phyloP scores from a whole-genome alignment of 352 stramenopile genomes.

The Phytophthora palmivora region DNA sequence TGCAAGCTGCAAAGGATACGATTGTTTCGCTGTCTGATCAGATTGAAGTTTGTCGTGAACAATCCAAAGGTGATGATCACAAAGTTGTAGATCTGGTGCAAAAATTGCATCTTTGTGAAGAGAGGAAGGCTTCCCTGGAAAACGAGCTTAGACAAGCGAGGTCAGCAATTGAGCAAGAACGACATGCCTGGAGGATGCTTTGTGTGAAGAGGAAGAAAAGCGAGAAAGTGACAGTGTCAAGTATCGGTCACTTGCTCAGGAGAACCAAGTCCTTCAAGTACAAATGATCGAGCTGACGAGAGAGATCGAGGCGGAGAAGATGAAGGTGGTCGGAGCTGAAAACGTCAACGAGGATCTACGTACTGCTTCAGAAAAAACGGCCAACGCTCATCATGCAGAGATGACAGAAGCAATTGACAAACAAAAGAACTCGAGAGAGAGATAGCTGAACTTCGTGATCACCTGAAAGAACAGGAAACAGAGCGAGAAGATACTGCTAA shows the following conservation, averaged over 20 bases:
- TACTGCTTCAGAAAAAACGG: conserved; percentile 17
- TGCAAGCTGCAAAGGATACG: conserved; percentile 49
- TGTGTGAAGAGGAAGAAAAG: conserved; percentile 37
- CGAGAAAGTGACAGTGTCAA: conserved; percentile 33
- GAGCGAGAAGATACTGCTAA: conserved; percentile 73
- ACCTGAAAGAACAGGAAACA: conserved; percentile 54
- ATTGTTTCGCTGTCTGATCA: conserved; percentile 47
- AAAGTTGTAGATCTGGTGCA: conserved; percentile 48
- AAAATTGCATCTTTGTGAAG: conserved; percentile 39
- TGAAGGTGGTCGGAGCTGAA: conserved; percentile 15
- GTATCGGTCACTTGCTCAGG: conserved; percentile 43
- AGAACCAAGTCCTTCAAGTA: conserved; percentile 38
- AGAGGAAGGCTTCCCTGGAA: conserved; percentile 28
- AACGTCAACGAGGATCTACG: conserved; percentile 23
- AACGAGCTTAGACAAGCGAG: conserved; percentile 32
- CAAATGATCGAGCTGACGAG: conserved; percentile 40
- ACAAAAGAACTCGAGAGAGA: conserved; percentile 38
- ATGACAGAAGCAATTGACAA: conserved; percentile 19
- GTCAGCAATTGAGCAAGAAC: conserved; percentile 33
- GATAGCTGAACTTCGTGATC: conserved; percentile 37
- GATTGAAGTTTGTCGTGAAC: conserved; percentile 38
- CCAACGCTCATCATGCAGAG: conserved; percentile 23
- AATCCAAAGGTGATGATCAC: conserved; percentile 31
- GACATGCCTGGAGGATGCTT: conserved; percentile 34
- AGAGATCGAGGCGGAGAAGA: conserved; percentile 32